Conservation (phyloP, 306 rosid genomes). For the Nissolia schottii region DNA sequence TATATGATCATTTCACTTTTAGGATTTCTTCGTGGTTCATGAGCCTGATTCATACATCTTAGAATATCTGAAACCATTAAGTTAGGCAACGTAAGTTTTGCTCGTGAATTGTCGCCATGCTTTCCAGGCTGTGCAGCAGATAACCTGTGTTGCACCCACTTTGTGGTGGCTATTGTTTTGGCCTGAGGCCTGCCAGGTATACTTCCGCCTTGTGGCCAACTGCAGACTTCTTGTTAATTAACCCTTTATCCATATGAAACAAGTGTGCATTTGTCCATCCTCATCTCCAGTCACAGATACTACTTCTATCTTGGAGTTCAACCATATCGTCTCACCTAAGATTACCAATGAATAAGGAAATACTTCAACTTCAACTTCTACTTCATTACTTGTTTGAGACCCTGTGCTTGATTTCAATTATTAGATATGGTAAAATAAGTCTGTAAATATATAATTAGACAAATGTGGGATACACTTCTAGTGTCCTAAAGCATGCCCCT, state of each 20-base stretch:
- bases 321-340: background rate
- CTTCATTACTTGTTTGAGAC: background rate
- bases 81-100: constrained; percentile 25
- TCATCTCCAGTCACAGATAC: constrained; percentile 1
- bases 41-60: constrained; percentile 9
- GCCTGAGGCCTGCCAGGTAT: constrained; percentile 29
- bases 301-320: constrained; percentile 8
- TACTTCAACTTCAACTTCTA: background rate
- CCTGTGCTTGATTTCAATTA: background rate
- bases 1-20: constrained; percentile 6
- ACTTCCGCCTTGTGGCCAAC: constrained; percentile 27
- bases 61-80: background rate
- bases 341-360: background rate
- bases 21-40: constrained; percentile 8
- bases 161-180: constrained; percentile 35
- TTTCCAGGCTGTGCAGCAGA: constrained; percentile 27
- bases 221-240: constrained; percentile 21
- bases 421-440: background rate
- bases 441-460: background rate
- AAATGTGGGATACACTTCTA: background rate
- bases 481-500: background rate
- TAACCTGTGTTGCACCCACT: constrained; percentile 33
- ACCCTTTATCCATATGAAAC: constrained; percentile 3
- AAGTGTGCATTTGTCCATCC: background rate
- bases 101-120: constrained; percentile 20